Evolutionary conservation across 2,329 filamentous ascomycete genomes (phyloP).

Genomic region (Cucurbitaria berberidis): DNA sequence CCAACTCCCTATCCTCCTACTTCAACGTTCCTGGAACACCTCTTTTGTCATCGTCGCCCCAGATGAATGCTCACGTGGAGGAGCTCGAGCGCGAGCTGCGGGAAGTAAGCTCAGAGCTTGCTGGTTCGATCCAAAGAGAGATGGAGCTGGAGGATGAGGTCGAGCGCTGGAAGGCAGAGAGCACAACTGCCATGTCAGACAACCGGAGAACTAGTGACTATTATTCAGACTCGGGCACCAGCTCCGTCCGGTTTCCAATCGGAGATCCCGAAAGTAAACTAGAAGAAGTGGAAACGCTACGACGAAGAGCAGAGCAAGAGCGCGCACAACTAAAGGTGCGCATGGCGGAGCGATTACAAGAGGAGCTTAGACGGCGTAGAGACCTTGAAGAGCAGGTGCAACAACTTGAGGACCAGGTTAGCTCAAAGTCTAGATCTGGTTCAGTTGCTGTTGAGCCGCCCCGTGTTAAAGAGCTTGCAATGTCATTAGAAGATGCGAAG

Average conservation of each 20-base stretch:
- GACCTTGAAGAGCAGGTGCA: slow-evolving; percentile 84
- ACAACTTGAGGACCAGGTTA: slow-evolving; percentile 76
- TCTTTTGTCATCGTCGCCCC: slow-evolving; percentile 51
- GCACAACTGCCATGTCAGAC: slow-evolving; percentile 62
- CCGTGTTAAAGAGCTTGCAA: slow-evolving; percentile 78
- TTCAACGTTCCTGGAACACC: slow-evolving; percentile 57
- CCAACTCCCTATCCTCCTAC: slow-evolving; percentile 55
- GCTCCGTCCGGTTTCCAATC: slow-evolving; percentile 76
- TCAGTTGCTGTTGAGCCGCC: slow-evolving; percentile 45
- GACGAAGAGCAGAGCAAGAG: slow-evolving; percentile 86
- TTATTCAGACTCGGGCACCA: slow-evolving; percentile 94
- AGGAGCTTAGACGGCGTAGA: slow-evolving; percentile 78
- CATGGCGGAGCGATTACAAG: slow-evolving; percentile 83
- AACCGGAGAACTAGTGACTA: slow-evolving; percentile 92
- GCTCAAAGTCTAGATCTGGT: slow-evolving; percentile 37
- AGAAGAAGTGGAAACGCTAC: slow-evolving; percentile 80
- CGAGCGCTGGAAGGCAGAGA: slow-evolving; percentile 83
- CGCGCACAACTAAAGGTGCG: slow-evolving; percentile 86
- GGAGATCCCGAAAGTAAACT: slow-evolving; percentile 64
- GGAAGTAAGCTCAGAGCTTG: slow-evolving; percentile 90
- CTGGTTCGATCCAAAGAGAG: slow-evolving; percentile 89
- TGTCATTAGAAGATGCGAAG: slow-evolving; percentile 79
- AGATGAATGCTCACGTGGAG: slow-evolving; percentile 68
- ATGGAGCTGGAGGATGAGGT: slow-evolving; percentile 96
- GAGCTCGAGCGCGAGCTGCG: slow-evolving; percentile 95